Evolutionary conservation across 352 stramenopile genomes (phyloP).

Genomic region (Pythium insidiosum): DNA sequence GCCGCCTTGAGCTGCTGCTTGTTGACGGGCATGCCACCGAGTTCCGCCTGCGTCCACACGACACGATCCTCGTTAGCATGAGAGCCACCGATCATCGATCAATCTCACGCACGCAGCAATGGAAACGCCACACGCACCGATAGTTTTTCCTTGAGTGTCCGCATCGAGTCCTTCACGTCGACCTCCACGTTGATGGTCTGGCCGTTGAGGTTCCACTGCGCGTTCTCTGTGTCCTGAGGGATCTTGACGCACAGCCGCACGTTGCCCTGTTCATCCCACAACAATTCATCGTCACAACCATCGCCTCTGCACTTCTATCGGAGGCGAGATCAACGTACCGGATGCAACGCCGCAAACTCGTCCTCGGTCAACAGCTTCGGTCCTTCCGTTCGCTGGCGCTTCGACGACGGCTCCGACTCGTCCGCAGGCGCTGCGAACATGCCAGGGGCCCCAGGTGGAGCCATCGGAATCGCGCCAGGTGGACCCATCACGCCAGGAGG

Average conservation of each 20-base stretch:
- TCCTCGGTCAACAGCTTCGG: slow-evolving; percentile 62
- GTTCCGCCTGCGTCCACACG: slow-evolving; percentile 28
- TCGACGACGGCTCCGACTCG: slow-evolving; percentile 43
- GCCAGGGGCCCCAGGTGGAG: too few relatives aligned
- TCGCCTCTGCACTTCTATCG: too few relatives aligned
- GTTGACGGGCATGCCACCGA: slow-evolving; percentile 91
- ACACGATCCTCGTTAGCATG: too few relatives aligned
- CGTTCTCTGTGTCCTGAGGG: slow-evolving; percentile 83
- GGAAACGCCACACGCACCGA: slow-evolving; percentile 24
- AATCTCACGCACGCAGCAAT: too few relatives aligned
- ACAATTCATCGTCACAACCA: too few relatives aligned
- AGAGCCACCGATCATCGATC: too few relatives aligned
- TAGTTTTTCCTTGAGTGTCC: slow-evolving; percentile 89
- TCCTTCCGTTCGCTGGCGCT: slow-evolving; percentile 62
- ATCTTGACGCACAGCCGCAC: slow-evolving; percentile 71
- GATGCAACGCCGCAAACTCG: slow-evolving; percentile 69
- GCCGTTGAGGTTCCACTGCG: slow-evolving; percentile 91
- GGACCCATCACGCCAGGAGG: slow-evolving; percentile 6
- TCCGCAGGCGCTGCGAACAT: slow-evolving; percentile 17
- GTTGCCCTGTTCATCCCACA: slow-evolving; percentile 41
- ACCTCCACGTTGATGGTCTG: slow-evolving; percentile 88
- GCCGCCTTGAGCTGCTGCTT: slow-evolving; percentile 94
- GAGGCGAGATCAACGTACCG: too few relatives aligned
- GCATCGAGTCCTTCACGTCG: slow-evolving; percentile 86
- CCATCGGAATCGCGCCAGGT: slow-evolving; percentile 1